These are phyloP conservation scores for Nicotiana paniculata DNA, from an alignment of 257 asterid genomes.

Conservation along the genomic window DNA sequence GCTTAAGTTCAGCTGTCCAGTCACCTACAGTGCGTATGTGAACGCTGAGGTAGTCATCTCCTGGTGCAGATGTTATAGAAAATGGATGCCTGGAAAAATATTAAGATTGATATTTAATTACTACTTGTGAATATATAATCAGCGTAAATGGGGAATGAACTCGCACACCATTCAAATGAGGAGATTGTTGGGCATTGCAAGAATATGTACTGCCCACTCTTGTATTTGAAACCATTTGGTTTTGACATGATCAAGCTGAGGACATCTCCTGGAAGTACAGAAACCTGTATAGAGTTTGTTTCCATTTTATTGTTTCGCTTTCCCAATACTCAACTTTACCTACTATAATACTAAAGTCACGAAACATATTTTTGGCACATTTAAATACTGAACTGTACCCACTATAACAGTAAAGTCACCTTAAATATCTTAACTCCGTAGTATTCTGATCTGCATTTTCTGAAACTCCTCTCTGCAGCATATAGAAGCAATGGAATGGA, in stretches of 20 bases:
- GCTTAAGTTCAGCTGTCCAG: conserved; percentile 45
- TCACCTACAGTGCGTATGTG: conserved; percentile 91
- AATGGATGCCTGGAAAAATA: conserved; percentile 77
- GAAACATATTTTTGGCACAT: too few species aligned
- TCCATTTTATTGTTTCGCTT: neutral
- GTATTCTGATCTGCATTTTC: conserved; percentile 77
- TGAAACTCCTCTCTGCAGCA: conserved; percentile 69
- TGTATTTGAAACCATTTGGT: conserved; percentile 82
- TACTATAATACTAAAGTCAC: too few species aligned
- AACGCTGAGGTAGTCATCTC: conserved; percentile 71
- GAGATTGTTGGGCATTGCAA: conserved; percentile 79
- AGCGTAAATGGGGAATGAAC: neutral
- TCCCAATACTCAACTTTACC: too few species aligned
- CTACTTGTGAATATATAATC: neutral
- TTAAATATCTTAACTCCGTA: conserved; percentile 65
- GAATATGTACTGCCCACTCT: conserved; percentile 84
- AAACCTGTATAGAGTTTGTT: conserved; percentile 42
- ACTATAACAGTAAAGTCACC: conserved; percentile 30
- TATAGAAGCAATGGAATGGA: conserved; percentile 66
- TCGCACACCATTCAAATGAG: conserved; percentile 72
- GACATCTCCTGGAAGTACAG: conserved; percentile 93
- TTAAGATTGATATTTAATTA: neutral
- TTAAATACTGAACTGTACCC: too few species aligned
- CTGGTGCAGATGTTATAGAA: conserved; percentile 96
- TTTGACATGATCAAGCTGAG: conserved; percentile 76